These are phyloP conservation scores for Aquilaria yunnanensis DNA, from an alignment of 345 rosid genomes.

Conservation along the genomic window DNA sequence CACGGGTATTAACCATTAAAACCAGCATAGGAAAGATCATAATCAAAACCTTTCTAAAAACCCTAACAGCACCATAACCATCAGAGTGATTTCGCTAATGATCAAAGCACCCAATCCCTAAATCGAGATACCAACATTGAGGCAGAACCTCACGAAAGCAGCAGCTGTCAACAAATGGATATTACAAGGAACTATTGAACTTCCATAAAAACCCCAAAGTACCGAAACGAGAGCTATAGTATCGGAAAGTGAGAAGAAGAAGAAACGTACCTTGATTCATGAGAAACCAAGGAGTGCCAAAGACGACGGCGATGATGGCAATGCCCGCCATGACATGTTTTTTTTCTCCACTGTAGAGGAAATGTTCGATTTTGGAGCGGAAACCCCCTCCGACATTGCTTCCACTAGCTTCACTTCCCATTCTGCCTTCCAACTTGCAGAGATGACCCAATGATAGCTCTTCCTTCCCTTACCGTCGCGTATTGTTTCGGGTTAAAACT, in stretches of 20 bases:
- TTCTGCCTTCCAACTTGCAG: background rate
- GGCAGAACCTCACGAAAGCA: no score
- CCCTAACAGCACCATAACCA: background rate
- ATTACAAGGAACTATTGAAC: no score
- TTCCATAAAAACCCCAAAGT: no score
- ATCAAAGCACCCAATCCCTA: background rate
- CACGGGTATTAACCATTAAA: no score
- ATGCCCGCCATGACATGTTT: constrained; percentile 78
- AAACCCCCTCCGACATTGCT: constrained; percentile 34
- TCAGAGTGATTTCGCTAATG: background rate
- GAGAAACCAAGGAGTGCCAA: constrained; percentile 79
- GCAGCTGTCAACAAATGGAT: no score
- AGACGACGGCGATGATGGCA: constrained; percentile 43
- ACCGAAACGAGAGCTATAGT: no score
- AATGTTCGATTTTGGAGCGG: constrained; percentile 48
- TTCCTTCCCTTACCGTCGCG: no score
- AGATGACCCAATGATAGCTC: no score
- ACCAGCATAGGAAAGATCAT: no score
- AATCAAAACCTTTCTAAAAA: background rate
- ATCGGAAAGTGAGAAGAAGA: background rate
- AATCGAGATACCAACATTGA: no score
- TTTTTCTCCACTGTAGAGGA: constrained; percentile 83
- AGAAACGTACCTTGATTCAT: constrained; percentile 66
- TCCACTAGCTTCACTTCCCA: constrained; percentile 37
- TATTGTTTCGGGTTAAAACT: no score